A percentile compares a stretch with the other conserved stretches of the same genome.
phyloP scores from a whole-genome alignment of 2,329 filamentous ascomycete genomes.

The Aspergillus phoenicis region DNA sequence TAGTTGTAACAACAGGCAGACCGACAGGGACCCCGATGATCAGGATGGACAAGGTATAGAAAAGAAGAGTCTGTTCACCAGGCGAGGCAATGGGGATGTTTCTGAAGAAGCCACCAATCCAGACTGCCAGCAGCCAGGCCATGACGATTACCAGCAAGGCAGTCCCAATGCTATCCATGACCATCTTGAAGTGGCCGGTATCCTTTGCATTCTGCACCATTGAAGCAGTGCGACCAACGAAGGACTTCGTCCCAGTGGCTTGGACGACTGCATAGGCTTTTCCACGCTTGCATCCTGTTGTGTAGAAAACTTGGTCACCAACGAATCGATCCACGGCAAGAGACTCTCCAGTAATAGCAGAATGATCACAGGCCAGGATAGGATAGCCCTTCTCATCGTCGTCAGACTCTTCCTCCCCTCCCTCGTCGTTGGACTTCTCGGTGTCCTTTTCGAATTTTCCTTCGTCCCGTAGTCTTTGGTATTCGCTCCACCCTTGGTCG shows the following conservation, averaged over 20 bases:
- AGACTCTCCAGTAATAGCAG: slow-evolving; percentile 78
- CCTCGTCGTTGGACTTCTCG: slow-evolving; percentile 58
- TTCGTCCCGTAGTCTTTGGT: slow-evolving; percentile 56
- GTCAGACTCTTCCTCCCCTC: slow-evolving; percentile 54
- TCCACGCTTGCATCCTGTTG: slow-evolving; percentile 78
- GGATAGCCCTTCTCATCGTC: slow-evolving; percentile 55
- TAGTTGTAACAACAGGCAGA: slow-evolving; percentile 78
- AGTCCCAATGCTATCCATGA: slow-evolving; percentile 81
- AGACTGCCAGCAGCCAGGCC: slow-evolving; percentile 73
- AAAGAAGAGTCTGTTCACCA: slow-evolving; percentile 64
- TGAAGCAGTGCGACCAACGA: slow-evolving; percentile 74
- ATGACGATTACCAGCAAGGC: slow-evolving; percentile 74
- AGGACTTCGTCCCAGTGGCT: slow-evolving; percentile 70
- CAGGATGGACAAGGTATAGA: slow-evolving; percentile 69
- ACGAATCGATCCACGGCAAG: slow-evolving; percentile 65
- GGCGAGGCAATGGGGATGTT: slow-evolving; percentile 60
- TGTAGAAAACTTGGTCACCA: slow-evolving; percentile 75
- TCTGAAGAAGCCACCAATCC: slow-evolving; percentile 80
- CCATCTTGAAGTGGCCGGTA: slow-evolving; percentile 77
- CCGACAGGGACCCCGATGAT: slow-evolving; percentile 79
- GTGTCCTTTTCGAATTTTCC: slow-evolving; percentile 61
- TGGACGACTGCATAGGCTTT: slow-evolving; percentile 71
- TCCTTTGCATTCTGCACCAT: slow-evolving; percentile 75
- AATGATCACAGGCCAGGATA: slow-evolving; percentile 74
- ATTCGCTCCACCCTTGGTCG: slow-evolving; percentile 49